Evolutionary conservation across 2,329 filamentous ascomycete species (phyloP), one percentile per base, ranked within the genome.

Genomic region (Chaetomiaceae sp.): DNA sequence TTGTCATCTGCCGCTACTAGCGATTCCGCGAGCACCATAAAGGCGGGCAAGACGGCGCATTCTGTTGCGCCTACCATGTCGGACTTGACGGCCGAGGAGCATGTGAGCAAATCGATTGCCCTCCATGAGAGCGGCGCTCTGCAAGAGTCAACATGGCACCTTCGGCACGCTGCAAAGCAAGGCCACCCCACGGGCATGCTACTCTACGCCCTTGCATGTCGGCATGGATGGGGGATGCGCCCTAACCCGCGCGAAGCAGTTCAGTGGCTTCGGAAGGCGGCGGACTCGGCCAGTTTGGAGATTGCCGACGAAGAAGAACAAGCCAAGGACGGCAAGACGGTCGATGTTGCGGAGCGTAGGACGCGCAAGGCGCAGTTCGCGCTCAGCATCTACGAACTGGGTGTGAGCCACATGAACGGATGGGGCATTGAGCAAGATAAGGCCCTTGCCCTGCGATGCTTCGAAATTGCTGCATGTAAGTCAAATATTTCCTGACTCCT

Each of bases 361-460:
- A 86, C 89, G 5, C 85, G 90, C 58, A 90, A 90, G 65, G 91
- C 91, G 10, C 92, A 97, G 65, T 96, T 97, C 68, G 94, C 92
- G 0, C 77, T 97, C 40, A 94, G 90, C 63, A 91, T 97, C 49
- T 99, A 99, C 63, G 94, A 99, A 72, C 78, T 99, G 21, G 94
- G 94, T 3, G 90, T 96, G 23, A 95, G 90, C 66, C 92, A 97
- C 67, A 90, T 96, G 83, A 96, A 99, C 63, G 94, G 94, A 5
- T 99, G 94, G 94, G 94, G 94, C 14, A 95, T 95, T 34, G 84
- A 92, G 62, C 90, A 95, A 70, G 94, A 99, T 67, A 95, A 94
- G 68, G 73, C 81, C 5, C 78, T 97, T 54, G 94, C 90, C 0
- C 71, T 99, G 64, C 81, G 90, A 48, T 99, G 94, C 67, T 99